Conservation (phyloP, 176 grass and related monocot genomes). For the Pontederia crassipes region DNA sequence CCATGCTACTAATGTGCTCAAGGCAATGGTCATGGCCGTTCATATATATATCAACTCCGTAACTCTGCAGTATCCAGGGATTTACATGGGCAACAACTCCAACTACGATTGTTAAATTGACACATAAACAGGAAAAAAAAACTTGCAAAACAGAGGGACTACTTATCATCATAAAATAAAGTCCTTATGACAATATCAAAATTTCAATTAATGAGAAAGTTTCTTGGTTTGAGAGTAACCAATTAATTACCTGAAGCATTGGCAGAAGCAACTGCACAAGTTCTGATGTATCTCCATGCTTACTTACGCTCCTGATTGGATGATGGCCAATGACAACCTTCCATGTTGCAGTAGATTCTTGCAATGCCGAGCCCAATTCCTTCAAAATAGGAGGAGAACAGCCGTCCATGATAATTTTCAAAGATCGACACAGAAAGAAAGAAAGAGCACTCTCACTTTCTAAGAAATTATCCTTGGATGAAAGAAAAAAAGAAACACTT, state of each 20-base stretch:
- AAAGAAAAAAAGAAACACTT: background rate
- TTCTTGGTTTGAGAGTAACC: too few relatives aligned
- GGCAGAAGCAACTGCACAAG: slow-evolving; percentile 65
- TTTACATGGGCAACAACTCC: background rate
- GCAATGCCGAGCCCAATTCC: slow-evolving; percentile 62
- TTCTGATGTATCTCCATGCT: slow-evolving; percentile 75
- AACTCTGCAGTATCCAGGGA: background rate
- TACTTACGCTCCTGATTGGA: slow-evolving; percentile 66
- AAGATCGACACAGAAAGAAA: background rate
- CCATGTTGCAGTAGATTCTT: slow-evolving; percentile 64
- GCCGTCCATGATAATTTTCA: background rate
- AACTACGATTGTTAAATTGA: background rate
- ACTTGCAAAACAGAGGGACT: background rate
- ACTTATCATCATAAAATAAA: too few relatives aligned
- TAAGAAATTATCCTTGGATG: too few relatives aligned
- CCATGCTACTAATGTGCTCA: background rate
- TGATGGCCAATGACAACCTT: slow-evolving; percentile 85
- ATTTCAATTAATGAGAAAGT: too few relatives aligned
- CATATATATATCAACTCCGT: background rate
- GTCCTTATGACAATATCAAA: too few relatives aligned
- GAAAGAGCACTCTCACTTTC: too few relatives aligned
- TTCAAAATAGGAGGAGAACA: slow-evolving; percentile 11
- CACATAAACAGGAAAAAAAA: background rate
- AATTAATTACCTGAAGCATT: slow-evolving; percentile 46
- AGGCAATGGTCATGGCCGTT: background rate